Base-by-base conservation (phyloP, 73 alveolate genomes). In the Durusdinium trenchii region DNA sequence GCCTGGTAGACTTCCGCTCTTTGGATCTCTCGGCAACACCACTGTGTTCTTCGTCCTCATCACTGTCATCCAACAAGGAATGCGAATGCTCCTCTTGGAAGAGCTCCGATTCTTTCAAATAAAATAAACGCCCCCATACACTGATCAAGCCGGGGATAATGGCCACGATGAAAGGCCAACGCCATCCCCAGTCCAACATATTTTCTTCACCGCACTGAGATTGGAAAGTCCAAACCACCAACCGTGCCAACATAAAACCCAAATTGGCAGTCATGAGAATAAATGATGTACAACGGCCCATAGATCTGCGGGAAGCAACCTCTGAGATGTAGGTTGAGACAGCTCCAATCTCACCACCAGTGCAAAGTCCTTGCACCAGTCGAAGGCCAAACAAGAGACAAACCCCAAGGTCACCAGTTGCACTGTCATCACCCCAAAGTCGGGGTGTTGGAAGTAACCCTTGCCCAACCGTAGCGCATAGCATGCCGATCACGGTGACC, bases 121-220 rank as follows among this genome's bases (percentile, higher is more conserved):
- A 61, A 40, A 30, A 84, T 32, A 61, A 1, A 12, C 96, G 86
- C 23, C 96, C 96, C 0, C 54, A 38, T 38, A 89, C 85, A 3
- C 85, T 71, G 50, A 89, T 46, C 36, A 71, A 48, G 5, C 96
- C 96, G 46, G 96, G 96, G 40, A 89, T 28, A 18, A 89, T 45
- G 9, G 96, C 96, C 86, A 89, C 26, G 18, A 89, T 30, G 69
- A 89, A 89, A 12, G 96, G 96, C 86, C 82, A 47, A 6, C 96
- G 85, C 96, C 96, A 89, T 26, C 96, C 96, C 96, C 96, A 89
- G 64, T 46, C 36, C 54, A 84, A 51, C 94, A 84, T 84, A 73
- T 30, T 62, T 52, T 84, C 76, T 32, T 50, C 94, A 51, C 94
- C 94, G 20, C 6, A 45, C 69, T 40, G 50, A 1, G 76, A 35